A percentile compares a stretch with the other conserved stretches of the same genome.
Conservation (phyloP, 2,329 filamentous ascomycete genomes). For the Colletotrichum sp. region DNA sequence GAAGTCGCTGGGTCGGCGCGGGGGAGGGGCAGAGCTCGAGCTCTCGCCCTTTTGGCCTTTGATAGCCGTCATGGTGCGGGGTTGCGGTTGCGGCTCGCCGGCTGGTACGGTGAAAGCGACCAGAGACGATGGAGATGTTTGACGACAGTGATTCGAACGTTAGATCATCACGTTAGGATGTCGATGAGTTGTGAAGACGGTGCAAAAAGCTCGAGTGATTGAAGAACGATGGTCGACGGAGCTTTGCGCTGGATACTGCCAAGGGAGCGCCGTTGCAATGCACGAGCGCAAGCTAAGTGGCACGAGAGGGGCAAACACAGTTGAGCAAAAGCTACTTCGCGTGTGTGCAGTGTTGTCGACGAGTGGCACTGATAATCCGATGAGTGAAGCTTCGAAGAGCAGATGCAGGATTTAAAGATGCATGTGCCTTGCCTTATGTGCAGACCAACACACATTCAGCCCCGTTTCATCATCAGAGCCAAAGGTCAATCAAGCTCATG, state of each 20-base stretch:
- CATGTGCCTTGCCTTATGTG: neutral
- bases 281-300: neutral
- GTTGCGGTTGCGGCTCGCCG: neutral
- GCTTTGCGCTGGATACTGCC: neutral
- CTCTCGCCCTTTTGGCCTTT: slow-evolving; percentile 9
- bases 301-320: neutral
- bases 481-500: slow-evolving; percentile 3
- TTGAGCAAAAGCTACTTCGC: neutral
- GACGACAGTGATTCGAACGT: neutral
- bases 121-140: neutral
- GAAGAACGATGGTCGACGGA: neutral
- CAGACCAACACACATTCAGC: neutral
- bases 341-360: neutral
- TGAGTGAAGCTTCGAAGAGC: neutral
- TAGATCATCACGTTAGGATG: neutral
- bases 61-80: slow-evolving; percentile 15
- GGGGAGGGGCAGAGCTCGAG: slow-evolving; percentile 15
- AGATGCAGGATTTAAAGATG: neutral
- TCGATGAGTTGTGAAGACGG: neutral
- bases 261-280: neutral
- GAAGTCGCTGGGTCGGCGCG: neutral
- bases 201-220: neutral
- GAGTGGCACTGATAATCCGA: neutral
- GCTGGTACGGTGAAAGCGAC: neutral
- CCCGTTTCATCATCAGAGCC: slow-evolving; percentile 17